phyloP scores from a whole-genome alignment of 495 filamentous ascomycete genomes.

The Pseudomonodictys pantanalensis region DNA sequence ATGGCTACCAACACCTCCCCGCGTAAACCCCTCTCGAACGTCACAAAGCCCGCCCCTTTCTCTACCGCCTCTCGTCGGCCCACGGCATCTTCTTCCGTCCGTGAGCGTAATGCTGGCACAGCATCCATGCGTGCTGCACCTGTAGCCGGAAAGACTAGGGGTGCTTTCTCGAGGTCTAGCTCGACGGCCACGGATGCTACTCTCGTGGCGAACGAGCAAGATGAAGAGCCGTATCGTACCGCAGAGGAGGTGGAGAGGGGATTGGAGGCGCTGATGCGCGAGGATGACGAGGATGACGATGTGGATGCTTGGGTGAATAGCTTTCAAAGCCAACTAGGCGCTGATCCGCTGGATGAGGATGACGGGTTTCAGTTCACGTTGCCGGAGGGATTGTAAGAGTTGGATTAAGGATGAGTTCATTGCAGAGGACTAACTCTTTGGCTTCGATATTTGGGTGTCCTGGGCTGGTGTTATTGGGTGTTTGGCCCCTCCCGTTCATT shows the following conservation, averaged over 20 bases:
- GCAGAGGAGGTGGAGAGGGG: constrained; percentile 21
- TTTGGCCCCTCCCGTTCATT: too few relatives aligned
- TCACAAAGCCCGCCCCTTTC: constrained; percentile 13
- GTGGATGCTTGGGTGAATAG: constrained; percentile 19
- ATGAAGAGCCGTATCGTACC: constrained; percentile 5
- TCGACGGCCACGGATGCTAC: constrained; percentile 23
- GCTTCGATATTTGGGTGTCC: not conserved
- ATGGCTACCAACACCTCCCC: constrained; percentile 56
- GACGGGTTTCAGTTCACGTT: constrained; percentile 22
- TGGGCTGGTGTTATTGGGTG: not conserved
- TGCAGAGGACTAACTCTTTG: not conserved
- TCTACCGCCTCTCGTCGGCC: not conserved
- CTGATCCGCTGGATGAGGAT: constrained; percentile 20
- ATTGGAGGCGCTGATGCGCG: constrained; percentile 1
- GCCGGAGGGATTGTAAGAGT: constrained; percentile 19
- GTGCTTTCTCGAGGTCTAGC: constrained; percentile 22
- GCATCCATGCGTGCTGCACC: too few relatives aligned
- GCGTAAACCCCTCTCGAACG: constrained; percentile 35
- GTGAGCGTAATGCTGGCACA: constrained; percentile 1
- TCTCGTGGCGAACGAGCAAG: constrained; percentile 16
- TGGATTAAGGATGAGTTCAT: not conserved
- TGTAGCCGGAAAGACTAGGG: not conserved
- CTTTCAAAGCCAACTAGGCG: constrained; percentile 11
- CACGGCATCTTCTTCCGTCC: constrained; percentile 12
- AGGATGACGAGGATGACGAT: constrained; percentile 14